These are phyloP conservation scores for Aspergillus conjunctus DNA, from an alignment of 495 filamentous ascomycete species.

Conservation along the genomic window DNA sequence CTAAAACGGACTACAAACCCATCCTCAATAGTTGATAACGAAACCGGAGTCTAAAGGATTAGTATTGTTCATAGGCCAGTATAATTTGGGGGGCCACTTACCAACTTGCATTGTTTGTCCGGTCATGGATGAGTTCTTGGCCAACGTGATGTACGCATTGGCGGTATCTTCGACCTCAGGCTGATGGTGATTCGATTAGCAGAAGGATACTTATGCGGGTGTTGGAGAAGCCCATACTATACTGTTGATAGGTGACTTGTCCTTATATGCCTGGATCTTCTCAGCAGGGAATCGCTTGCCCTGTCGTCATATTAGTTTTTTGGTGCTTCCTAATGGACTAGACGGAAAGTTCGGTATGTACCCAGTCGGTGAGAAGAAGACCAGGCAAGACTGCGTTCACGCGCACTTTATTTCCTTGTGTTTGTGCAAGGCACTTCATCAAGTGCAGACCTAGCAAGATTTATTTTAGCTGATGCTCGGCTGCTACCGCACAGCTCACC, in stretches of 20 bases:
- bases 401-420: conserved; percentile 64
- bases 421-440: conserved; percentile 70
- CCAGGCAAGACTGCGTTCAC: conserved; percentile 71
- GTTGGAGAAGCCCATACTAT: conserved; percentile 34
- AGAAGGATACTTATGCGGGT: background rate
- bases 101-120: conserved; percentile 57
- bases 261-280: conserved; percentile 38
- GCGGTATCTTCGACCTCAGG: conserved; percentile 60
- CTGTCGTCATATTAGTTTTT: conserved; percentile 28
- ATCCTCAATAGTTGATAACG: conserved; percentile 26
- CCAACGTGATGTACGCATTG: conserved; percentile 52
- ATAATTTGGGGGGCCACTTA: conserved; percentile 28
- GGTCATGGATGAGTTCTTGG: conserved; percentile 61
- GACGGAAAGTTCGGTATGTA: conserved; percentile 30
- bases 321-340: background rate
- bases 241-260: conserved; percentile 46
- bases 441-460: conserved; percentile 57
- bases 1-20: background rate
- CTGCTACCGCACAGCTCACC: background rate
- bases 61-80: conserved; percentile 2
- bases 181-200: conserved; percentile 31
- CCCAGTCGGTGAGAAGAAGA: conserved; percentile 74
- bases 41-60: conserved; percentile 43
- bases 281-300: conserved; percentile 50
- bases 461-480: conserved; percentile 14